Evolutionary conservation across 2,329 filamentous ascomycete genomes (phyloP).

Genomic region (Calonectria pseudoturangicola): DNA sequence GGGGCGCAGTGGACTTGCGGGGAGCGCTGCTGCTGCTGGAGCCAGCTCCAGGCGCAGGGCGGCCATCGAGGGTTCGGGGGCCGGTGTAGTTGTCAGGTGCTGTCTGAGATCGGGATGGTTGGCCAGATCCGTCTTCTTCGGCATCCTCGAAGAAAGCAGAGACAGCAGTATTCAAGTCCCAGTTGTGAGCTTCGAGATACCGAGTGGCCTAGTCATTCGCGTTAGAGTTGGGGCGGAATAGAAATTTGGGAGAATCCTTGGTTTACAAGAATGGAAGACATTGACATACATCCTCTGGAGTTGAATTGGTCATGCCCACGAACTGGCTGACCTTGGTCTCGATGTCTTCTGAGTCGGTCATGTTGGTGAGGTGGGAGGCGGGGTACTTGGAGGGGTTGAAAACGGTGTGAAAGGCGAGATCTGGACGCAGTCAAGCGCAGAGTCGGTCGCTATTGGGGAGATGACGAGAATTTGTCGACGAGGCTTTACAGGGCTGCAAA

Average conservation of each 20-base stretch:
- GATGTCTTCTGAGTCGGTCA: constrained; percentile 55
- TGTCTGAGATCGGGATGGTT: constrained; percentile 52
- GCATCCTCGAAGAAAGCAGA: constrained; percentile 75
- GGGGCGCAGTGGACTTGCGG: constrained; percentile 62
- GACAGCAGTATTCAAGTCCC: constrained; percentile 79
- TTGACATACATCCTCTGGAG: constrained; percentile 53
- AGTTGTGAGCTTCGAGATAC: constrained; percentile 79
- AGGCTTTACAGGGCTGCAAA: background rate
- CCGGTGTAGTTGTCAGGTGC: constrained; percentile 71
- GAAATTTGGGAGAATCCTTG: background rate
- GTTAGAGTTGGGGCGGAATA: constrained; percentile 30
- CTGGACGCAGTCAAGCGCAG: constrained; percentile 21
- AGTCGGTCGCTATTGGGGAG: background rate
- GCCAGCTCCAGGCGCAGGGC: constrained; percentile 70
- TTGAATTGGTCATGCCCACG: constrained; percentile 52
- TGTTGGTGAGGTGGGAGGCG: constrained; percentile 50
- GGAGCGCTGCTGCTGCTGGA: constrained; percentile 51
- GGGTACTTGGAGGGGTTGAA: constrained; percentile 43
- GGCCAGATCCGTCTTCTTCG: constrained; percentile 70
- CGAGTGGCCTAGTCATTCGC: constrained; percentile 74
- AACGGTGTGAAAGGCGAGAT: background rate
- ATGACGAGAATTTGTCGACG: background rate
- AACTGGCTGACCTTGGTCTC: constrained; percentile 57
- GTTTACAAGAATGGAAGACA: background rate
- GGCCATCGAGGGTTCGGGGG: constrained; percentile 77